phyloP scores from a whole-genome alignment of 768 basidiomycete species.

The Cystofilobasidium macerans region DNA sequence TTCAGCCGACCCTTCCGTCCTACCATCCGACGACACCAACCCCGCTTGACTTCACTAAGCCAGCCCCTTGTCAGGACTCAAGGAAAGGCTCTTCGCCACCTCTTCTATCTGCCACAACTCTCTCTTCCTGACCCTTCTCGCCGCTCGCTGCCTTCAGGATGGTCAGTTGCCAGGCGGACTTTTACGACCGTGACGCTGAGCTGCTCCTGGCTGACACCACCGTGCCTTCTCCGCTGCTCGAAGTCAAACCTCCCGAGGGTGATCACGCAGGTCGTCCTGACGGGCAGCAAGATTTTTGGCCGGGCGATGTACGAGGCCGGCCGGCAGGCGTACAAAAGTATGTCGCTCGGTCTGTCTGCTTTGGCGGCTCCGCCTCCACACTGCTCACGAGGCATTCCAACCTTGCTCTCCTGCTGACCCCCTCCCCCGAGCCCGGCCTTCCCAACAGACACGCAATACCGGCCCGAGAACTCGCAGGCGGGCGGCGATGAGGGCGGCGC shows the following conservation, averaged over 20 bases:
- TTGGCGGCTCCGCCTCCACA: background rate
- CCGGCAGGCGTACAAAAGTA: slow-evolving; percentile 85
- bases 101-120: too few relatives aligned
- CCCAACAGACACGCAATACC: slow-evolving; percentile 63
- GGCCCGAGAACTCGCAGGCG: slow-evolving; percentile 55
- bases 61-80: too few relatives aligned
- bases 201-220: too few relatives aligned
- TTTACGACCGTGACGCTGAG: too few relatives aligned
- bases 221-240: background rate
- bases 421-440: background rate
- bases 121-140: too few relatives aligned
- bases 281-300: slow-evolving; percentile 71
- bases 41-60: too few relatives aligned
- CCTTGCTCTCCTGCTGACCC: slow-evolving; percentile 3
- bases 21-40: too few relatives aligned
- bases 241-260: slow-evolving; percentile 63
- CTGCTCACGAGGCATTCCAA: slow-evolving; percentile 9
- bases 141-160: too few relatives aligned
- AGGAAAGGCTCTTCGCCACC: too few relatives aligned
- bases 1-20: too few relatives aligned
- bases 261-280: slow-evolving; percentile 65
- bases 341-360: slow-evolving; percentile 31
- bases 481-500: slow-evolving; percentile 59
- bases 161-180: too few relatives aligned
- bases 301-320: slow-evolving; percentile 86